phyloP scores from a whole-genome alignment of 2,329 filamentous ascomycete genomes.

The Diplocarpon rosae region DNA sequence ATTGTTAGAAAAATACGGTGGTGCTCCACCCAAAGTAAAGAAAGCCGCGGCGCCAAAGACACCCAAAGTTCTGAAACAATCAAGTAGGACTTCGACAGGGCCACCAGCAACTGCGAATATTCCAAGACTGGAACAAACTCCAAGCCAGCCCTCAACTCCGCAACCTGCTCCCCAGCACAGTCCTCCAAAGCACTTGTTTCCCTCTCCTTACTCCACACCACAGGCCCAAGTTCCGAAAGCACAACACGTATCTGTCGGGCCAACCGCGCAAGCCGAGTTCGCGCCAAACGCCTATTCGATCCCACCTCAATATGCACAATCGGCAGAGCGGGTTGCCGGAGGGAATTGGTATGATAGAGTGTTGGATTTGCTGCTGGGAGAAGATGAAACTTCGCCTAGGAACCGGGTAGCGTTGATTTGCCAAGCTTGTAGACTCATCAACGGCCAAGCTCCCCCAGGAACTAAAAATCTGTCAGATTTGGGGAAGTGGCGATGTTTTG shows the following conservation, averaged over 20 bases:
- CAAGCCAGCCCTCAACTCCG: slow-evolving; percentile 20
- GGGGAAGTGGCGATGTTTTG: slow-evolving; percentile 78
- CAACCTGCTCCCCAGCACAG: slow-evolving; percentile 15
- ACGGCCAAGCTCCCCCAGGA: slow-evolving; percentile 89
- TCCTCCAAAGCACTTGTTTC: slow-evolving; percentile 11
- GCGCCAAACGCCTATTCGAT: slow-evolving; percentile 58
- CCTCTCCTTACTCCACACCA: slow-evolving; percentile 12
- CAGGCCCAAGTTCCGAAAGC: slow-evolving; percentile 4
- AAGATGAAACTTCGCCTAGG: slow-evolving; percentile 86
- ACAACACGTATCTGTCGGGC: slow-evolving; percentile 5
- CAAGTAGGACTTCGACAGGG: slow-evolving; percentile 37
- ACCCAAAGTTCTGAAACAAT: slow-evolving; percentile 17
- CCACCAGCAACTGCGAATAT: slow-evolving; percentile 57
- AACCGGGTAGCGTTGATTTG: slow-evolving; percentile 88
- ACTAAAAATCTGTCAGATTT: slow-evolving; percentile 66
- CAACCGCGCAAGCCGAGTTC: slow-evolving; percentile 42
- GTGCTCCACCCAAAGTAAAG: slow-evolving; percentile 28
- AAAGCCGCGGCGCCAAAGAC: slow-evolving; percentile 20
- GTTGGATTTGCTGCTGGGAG: slow-evolving; percentile 81
- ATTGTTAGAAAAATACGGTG: slow-evolving; percentile 88
- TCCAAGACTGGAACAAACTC: slow-evolving; percentile 29
- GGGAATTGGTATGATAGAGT: slow-evolving; percentile 91
- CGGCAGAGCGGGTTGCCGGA: slow-evolving; percentile 12
- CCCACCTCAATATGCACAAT: slow-evolving; percentile 25
- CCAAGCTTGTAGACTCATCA: slow-evolving; percentile 70